Conservation (phyloP, 257 asterid species). For the Solanum clarkiae region DNA sequence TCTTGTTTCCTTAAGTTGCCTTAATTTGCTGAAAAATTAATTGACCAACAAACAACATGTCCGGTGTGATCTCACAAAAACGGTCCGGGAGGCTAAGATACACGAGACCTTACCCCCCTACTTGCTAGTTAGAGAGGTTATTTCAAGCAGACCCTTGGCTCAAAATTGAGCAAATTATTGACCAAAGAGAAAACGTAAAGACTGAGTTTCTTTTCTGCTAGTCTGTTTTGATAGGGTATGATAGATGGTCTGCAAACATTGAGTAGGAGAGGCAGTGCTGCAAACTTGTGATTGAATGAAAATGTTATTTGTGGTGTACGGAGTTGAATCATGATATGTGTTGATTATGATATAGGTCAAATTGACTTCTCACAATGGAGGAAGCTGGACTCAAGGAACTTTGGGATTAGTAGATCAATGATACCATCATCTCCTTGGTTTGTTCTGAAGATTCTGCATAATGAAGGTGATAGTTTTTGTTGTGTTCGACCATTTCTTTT, state of each 20-base stretch:
- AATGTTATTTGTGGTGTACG: neutral
- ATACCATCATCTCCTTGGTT: constrained; percentile 42
- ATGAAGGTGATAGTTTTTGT: constrained; percentile 32
- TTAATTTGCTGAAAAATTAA: neutral
- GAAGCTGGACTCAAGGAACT: constrained; percentile 48
- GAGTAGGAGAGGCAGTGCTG: neutral
- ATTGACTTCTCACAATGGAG: constrained; percentile 44
- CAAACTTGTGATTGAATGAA: neutral
- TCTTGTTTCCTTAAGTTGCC: neutral
- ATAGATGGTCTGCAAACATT: neutral
- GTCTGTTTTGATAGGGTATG: neutral
- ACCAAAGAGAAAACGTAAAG: neutral
- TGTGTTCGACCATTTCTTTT: neutral
- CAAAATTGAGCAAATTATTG: neutral
- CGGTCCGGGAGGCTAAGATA: neutral
- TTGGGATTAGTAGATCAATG: constrained; percentile 52
- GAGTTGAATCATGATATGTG: neutral
- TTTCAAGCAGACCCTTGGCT: neutral
- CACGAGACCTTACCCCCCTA: neutral
- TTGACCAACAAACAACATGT: neutral
- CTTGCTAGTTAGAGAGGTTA: neutral
- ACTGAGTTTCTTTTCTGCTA: neutral
- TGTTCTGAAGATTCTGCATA: constrained; percentile 41
- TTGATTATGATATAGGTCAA: constrained; percentile 18
- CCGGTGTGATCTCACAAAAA: neutral